Evolutionary conservation across 2,329 filamentous ascomycete species (phyloP).

Genomic region (Pseudogymnoascus sp.): DNA sequence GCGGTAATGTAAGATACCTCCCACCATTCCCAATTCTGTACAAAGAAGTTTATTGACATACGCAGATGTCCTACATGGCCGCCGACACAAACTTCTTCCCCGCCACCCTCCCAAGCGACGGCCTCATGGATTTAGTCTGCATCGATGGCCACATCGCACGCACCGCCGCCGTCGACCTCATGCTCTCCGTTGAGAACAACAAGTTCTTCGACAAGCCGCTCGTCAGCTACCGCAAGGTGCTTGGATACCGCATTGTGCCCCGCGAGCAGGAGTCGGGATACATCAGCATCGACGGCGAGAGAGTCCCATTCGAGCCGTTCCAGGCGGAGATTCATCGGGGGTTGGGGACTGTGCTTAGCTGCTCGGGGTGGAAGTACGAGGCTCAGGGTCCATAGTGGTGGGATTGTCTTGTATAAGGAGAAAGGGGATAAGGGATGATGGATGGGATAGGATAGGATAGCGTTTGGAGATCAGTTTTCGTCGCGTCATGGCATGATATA

Average conservation of each 20-base stretch:
- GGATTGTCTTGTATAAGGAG: neutral
- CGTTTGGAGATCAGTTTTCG: constrained; percentile 11
- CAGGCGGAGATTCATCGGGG: constrained; percentile 83
- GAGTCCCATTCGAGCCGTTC: constrained; percentile 77
- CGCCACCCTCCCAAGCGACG: constrained; percentile 73
- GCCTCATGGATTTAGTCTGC: constrained; percentile 74
- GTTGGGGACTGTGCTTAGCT: constrained; percentile 77
- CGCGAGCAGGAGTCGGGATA: constrained; percentile 64
- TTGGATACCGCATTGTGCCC: constrained; percentile 79
- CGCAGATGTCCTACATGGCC: constrained; percentile 84
- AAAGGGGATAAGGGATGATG: neutral
- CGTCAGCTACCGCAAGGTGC: constrained; percentile 75
- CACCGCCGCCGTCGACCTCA: constrained; percentile 56
- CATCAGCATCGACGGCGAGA: constrained; percentile 91
- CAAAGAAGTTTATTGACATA: neutral
- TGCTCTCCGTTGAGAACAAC: constrained; percentile 64
- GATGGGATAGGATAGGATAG: neutral
- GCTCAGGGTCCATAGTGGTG: constrained; percentile 39
- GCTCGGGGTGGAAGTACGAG: constrained; percentile 64
- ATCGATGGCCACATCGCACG: constrained; percentile 69
- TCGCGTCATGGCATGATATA: constrained; percentile 14
- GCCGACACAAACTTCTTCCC: constrained; percentile 82
- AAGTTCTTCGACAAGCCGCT: constrained; percentile 72
- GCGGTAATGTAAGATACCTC: constrained; percentile 63
- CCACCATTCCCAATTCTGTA: neutral